A percentile compares a stretch with the other conserved stretches of the same genome.
These are phyloP conservation scores for Trichoderma semiorbis DNA, from an alignment of 2,329 filamentous ascomycete species.

Conservation along the genomic window DNA sequence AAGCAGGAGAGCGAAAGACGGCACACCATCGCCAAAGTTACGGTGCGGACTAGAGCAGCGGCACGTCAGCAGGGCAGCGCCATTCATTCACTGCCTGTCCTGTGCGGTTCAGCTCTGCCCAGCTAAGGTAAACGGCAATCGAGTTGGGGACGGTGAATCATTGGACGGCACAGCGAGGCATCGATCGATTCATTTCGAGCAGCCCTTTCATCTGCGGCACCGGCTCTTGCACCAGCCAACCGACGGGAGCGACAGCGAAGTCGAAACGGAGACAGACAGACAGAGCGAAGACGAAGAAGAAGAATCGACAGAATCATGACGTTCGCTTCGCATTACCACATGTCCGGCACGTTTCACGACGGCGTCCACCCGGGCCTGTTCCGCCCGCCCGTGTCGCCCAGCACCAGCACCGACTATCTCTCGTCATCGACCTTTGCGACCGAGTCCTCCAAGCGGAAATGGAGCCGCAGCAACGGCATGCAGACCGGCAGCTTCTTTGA, in stretches of 20 bases:
- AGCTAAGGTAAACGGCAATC: neutral
- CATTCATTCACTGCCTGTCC: neutral
- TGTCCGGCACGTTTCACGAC: conserved; percentile 37
- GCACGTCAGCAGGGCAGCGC: conserved; percentile 13
- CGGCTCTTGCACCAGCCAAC: neutral
- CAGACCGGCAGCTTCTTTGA: conserved; percentile 10
- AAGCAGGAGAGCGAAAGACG: neutral
- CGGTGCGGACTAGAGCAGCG: neutral
- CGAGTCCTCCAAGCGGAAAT: conserved; percentile 45
- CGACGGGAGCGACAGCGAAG: neutral
- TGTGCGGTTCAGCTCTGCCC: neutral
- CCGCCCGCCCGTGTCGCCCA: conserved; percentile 43
- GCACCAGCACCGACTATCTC: conserved; percentile 40
- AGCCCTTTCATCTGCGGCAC: neutral
- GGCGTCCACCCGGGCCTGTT: conserved; percentile 46
- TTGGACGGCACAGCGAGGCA: neutral
- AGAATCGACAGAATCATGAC: conserved; percentile 24
- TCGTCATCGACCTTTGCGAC: conserved; percentile 26
- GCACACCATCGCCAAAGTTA: neutral
- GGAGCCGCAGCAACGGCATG: conserved; percentile 29
- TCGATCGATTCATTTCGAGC: neutral
- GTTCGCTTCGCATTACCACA: conserved; percentile 33
- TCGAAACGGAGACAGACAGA: neutral
- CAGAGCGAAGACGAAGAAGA: neutral
- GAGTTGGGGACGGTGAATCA: neutral